Evolutionary conservation across 2,329 filamentous ascomycete species (phyloP), one percentile per base, ranked within the genome.

Genomic region (Colletotrichum lindemuthianum): DNA sequence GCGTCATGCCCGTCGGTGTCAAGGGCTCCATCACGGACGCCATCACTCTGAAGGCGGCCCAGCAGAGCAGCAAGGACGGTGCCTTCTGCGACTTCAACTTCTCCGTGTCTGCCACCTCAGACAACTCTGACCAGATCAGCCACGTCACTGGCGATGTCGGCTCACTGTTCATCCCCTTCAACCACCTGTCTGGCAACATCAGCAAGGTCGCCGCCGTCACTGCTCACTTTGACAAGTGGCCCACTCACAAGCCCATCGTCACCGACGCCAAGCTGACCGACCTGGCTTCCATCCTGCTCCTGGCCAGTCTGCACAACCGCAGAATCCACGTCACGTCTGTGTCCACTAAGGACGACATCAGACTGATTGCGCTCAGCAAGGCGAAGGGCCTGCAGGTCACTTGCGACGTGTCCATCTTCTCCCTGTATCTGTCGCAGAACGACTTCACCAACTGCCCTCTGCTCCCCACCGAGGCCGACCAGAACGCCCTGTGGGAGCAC

Each of bases 211-310:
- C 91, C 16, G 88, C 91, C 9, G 90, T 93, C 67, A 92, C 90
- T 57, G 87, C 89, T 65, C 91, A 94, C 80, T 94, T 94, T 72
- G 89, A 89, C 66, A 84, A 88, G 32, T 94, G 91, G 91, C 91
- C 91, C 40, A 81, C 83, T 4, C 89, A 88, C 81, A 94, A 94
- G 81, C 90, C 91, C 53, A 92, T 94, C 71, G 82, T 94, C 71
- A 94, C 92, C 0, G 91, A 94, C 77, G 92, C 91, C 55, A 92
- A 92, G 81, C 87, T 89, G 60, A 92, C 90, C 1, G 91, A 94
- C 72, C 84, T 94, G 64, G 91, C 91, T n/a, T 93, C 91, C 0
- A 90, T 94, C 68, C 82, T 94, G 50, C 82, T 94, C 51, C 83
- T 94, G 68, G 91, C 91, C 40, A 93, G 90, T 73, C 86, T 94